Evolutionary conservation across 2,329 filamentous ascomycete species (phyloP).

Genomic region (Clarireedia hainanense): DNA sequence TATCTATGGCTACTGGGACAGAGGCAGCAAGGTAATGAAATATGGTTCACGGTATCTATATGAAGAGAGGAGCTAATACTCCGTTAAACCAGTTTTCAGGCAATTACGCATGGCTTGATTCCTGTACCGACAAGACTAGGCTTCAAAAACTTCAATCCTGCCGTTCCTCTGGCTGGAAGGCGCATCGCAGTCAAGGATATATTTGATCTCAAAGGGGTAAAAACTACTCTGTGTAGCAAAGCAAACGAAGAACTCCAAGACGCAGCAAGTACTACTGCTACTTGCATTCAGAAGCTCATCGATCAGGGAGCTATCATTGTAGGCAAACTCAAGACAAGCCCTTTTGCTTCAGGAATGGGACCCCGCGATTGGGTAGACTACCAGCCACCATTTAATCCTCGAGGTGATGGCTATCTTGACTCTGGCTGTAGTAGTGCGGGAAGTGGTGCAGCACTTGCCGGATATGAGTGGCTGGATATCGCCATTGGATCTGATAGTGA

Average conservation of each 20-base stretch:
- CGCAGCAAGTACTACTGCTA: constrained; percentile 37
- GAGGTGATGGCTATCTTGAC: constrained; percentile 39
- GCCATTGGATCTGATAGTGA: constrained; percentile 39
- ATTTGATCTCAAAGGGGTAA: constrained; percentile 47
- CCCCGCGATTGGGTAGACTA: constrained; percentile 37
- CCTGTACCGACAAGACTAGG: constrained; percentile 2
- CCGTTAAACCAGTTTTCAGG: neutral
- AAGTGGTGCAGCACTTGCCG: constrained; percentile 34
- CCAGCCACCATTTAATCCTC: constrained; percentile 32
- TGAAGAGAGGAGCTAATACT: neutral
- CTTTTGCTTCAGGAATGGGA: constrained; percentile 32
- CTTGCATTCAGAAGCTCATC: constrained; percentile 45
- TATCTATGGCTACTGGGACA: neutral
- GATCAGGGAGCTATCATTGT: constrained; percentile 49
- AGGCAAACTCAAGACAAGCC: constrained; percentile 43
- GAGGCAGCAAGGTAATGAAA: neutral
- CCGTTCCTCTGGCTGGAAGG: constrained; percentile 46
- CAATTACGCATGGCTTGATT: neutral
- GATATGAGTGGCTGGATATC: constrained; percentile 41
- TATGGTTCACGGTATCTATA: neutral
- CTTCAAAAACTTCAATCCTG: neutral
- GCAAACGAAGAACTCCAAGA: constrained; percentile 46
- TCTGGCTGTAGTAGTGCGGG: constrained; percentile 40
- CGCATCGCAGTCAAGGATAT: constrained; percentile 57
- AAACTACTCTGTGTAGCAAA: constrained; percentile 47